Evolutionary conservation across 495 filamentous ascomycete species (phyloP).

Genomic region (Hypoxylon trugodes): DNA sequence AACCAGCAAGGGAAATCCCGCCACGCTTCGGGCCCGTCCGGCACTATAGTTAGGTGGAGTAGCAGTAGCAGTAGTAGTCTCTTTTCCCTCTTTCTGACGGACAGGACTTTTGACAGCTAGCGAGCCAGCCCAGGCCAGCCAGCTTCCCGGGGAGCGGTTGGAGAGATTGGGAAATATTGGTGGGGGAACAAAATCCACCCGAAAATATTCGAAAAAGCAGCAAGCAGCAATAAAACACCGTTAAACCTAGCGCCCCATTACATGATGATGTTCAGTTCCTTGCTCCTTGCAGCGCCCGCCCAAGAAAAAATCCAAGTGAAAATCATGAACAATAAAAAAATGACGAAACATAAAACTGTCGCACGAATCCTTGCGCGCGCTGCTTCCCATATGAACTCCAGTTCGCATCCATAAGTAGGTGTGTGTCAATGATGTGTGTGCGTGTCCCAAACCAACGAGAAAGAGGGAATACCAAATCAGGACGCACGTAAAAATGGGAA

Average conservation of each 20-base stretch:
- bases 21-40: conserved; percentile 13
- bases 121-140: too few species aligned
- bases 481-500: conserved; percentile 9
- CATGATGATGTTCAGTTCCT: conserved; percentile 36
- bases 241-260: conserved; percentile 34
- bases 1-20: conserved; percentile 20
- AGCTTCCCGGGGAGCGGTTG: conserved; percentile 6
- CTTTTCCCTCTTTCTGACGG: too few species aligned
- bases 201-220: conserved; percentile 11
- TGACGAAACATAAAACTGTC: conserved; percentile 12
- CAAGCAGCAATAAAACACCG: conserved; percentile 9
- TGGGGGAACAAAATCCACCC: conserved; percentile 5
- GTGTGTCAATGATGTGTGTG: conserved; percentile 7
- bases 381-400: conserved; percentile 39
- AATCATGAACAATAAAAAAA: too few species aligned
- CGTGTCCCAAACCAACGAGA: conserved; percentile 22
- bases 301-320: too few species aligned
- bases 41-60: conserved; percentile 10
- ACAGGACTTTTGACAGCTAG: not conserved
- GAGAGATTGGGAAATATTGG: not conserved
- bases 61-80: too few species aligned
- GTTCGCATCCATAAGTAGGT: conserved; percentile 42
- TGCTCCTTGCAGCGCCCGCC: conserved; percentile 33
- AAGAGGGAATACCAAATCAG: conserved; percentile 26
- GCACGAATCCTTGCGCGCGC: conserved; percentile 28